Evolutionary conservation across 2,329 filamentous ascomycete genomes (phyloP).

Genomic region (Diaporthe capsici): DNA sequence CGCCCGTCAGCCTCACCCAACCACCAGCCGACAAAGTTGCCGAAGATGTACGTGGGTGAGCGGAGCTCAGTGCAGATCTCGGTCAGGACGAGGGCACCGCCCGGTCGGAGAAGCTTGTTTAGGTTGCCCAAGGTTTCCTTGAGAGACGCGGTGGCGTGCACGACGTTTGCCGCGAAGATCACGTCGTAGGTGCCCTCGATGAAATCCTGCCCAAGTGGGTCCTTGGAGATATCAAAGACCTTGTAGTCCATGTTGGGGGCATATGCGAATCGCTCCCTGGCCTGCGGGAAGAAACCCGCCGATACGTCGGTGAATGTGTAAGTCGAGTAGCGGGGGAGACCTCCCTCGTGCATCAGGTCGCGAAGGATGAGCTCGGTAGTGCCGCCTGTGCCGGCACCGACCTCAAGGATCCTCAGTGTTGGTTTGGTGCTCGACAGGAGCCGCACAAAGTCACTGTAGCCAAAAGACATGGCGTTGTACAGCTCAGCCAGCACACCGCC

Average conservation of each 20-base stretch:
- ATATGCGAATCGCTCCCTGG: not conserved
- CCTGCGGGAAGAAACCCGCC: constrained; percentile 1
- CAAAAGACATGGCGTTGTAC: constrained; percentile 36
- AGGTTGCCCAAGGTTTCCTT: constrained; percentile 45
- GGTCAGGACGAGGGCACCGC: constrained; percentile 47
- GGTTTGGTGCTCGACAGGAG: constrained; percentile 32
- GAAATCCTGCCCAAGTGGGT: constrained; percentile 50
- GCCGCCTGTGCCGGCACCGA: constrained; percentile 35
- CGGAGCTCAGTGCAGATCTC: constrained; percentile 3
- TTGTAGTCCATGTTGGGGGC: constrained; percentile 14
- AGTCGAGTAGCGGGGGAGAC: constrained; percentile 26
- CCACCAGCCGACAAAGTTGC: constrained; percentile 16
- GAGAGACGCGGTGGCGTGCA: constrained; percentile 48
- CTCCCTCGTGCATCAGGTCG: not conserved
- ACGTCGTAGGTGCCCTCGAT: constrained; percentile 47
- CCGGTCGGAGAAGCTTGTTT: constrained; percentile 48
- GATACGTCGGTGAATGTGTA: constrained; percentile 46
- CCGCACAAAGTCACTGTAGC: constrained; percentile 7
- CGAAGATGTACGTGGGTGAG: constrained; percentile 26
- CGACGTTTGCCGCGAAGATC: constrained; percentile 49
- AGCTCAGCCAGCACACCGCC: constrained; percentile 15
- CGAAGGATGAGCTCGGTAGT: constrained; percentile 49
- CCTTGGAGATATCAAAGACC: constrained; percentile 48
- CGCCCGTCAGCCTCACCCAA: constrained; percentile 18
- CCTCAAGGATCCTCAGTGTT: constrained; percentile 52